Base-by-base conservation (phyloP, 1,284 basidiomycete species). In the Entoloma clypeatum region DNA sequence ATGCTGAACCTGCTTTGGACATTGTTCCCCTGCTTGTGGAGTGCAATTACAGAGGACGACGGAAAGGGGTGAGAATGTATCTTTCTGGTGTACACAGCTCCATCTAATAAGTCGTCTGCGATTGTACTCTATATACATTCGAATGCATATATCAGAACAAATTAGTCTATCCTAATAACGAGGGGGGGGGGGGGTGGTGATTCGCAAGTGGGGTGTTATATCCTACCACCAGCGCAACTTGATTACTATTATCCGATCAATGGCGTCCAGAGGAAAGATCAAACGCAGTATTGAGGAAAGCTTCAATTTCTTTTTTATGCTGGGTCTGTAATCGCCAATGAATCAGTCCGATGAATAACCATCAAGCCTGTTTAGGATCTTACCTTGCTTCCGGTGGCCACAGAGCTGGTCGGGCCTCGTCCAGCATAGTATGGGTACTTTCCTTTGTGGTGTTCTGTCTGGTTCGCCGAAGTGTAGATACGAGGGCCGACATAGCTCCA, bases 401-500 rank as follows among this genome's bases (percentile, higher is more conserved):
- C 86, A 23, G 89, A 93, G 61, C 87, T 86, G 1, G 86, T 90
- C 0, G 92, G 92, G 50, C 81, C 85, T 48, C 92, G 80, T 30
- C 92, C 91, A 28, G 90, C 91, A 60, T 92, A 93, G 52, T 72
- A 69, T 16, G 92, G 86, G 57, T 88, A 86, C 65, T 93, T 92
- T 61, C 83, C 83, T 69, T 86, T 84, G 72, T 99, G 96, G 67
- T 96, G 77, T 63, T 87, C 67, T 3, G 91, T 94, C 68, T 91
- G 75, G 56, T 85, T 81, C 34, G 82, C 79, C 18, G 88, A 83
- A 30, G 87, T 92, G 60, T 84, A 79, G 56, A 93, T 83, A 44
- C 92, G 82, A 21, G 93, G 92, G 36, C 88, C 89, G 43, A 96
- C 79, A 58, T 98, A 95, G 27, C 84, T 86, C 92, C 91, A 94